phyloP scores from a whole-genome alignment of 305 asterid genomes.

The Fraxinus greggii region DNA sequence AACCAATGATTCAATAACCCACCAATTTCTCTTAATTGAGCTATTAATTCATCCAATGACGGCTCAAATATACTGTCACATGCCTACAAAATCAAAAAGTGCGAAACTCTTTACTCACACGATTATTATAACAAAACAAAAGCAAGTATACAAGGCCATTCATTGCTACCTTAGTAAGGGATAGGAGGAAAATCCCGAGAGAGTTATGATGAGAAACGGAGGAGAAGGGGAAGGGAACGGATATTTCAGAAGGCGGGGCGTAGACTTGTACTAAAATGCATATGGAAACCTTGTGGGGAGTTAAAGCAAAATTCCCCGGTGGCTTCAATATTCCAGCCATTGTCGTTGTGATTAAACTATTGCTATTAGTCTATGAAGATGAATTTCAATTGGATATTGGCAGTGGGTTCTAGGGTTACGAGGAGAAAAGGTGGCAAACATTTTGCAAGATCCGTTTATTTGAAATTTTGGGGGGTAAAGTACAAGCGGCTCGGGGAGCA shows the following conservation, averaged over 20 bases:
- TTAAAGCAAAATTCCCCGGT: slow-evolving; percentile 54
- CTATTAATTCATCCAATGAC: slow-evolving; percentile 61
- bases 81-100: slow-evolving; percentile 38
- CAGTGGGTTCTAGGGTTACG: slow-evolving; percentile 35
- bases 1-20: slow-evolving; percentile 68
- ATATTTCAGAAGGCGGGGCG: slow-evolving; percentile 78
- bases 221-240: slow-evolving; percentile 75
- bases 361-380: background rate
- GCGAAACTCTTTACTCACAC: background rate
- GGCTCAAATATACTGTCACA: slow-evolving; percentile 81
- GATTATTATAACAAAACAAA: background rate
- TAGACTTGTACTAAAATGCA: slow-evolving; percentile 71
- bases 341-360: slow-evolving; percentile 31
- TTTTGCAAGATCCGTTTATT: background rate
- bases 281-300: slow-evolving; percentile 85
- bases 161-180: slow-evolving; percentile 72
- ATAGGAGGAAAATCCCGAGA: slow-evolving; percentile 63
- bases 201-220: slow-evolving; percentile 82
- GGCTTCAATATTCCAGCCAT: slow-evolving; percentile 50
- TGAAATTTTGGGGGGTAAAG: background rate
- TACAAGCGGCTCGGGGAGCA: background rate
- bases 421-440: background rate
- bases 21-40: slow-evolving; percentile 56
- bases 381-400: slow-evolving; percentile 20
- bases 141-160: background rate